A percentile compares a stretch with the other conserved stretches of the same genome.
Conservation (phyloP, 1,139 yeast species). For the Candida gigantensis region DNA sequence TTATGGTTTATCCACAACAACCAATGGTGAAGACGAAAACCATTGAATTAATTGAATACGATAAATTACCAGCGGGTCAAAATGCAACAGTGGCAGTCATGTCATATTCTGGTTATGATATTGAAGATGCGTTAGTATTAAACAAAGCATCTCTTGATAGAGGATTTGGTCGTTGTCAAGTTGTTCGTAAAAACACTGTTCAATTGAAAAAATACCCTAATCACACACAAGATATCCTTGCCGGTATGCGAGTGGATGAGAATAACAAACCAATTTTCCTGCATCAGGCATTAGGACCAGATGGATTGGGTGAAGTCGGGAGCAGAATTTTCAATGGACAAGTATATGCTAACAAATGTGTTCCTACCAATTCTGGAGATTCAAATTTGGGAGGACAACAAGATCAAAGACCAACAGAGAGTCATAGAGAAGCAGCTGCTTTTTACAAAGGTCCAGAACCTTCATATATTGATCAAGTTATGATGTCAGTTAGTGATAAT, state of each 20-base stretch:
- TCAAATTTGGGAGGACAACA: conserved; percentile 54
- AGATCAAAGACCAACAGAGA: conserved; percentile 36
- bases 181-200: conserved; percentile 89
- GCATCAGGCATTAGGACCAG: conserved; percentile 85
- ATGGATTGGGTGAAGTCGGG: conserved; percentile 97
- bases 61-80: conserved; percentile 97
- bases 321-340: conserved; percentile 88
- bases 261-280: conserved; percentile 80
- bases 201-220: conserved; percentile 89
- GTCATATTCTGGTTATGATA: conserved; percentile 99
- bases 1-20: conserved; percentile 98
- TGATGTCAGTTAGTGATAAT: conserved; percentile 94
- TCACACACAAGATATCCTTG: conserved; percentile 86
- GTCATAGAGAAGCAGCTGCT: conserved; percentile 88
- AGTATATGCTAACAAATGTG: conserved; percentile 88
- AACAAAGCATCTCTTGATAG: conserved; percentile 92
- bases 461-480: conserved; percentile 91
- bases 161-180: conserved; percentile 98
- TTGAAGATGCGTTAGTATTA: conserved; percentile 95
- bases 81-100: conserved; percentile 98
- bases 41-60: conserved; percentile 91
- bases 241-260: conserved; percentile 88
- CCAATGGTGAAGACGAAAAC: conserved; percentile 99
- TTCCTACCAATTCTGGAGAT: conserved; percentile 86
- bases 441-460: conserved; percentile 94